These are phyloP conservation scores for Fusarium verrucosum DNA, from an alignment of 2,329 filamentous ascomycete species.

Conservation along the genomic window DNA sequence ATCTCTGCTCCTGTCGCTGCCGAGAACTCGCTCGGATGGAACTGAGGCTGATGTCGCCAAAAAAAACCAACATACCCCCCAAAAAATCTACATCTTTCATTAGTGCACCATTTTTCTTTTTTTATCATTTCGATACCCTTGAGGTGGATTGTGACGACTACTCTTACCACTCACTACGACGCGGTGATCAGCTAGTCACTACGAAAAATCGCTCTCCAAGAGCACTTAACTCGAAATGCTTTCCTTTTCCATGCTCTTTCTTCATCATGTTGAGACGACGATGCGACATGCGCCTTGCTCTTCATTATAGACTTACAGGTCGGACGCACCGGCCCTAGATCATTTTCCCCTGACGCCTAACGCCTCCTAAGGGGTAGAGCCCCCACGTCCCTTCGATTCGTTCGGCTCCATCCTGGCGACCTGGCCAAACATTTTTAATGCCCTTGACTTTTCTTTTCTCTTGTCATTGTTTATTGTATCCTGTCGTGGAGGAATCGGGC, in stretches of 20 bases:
- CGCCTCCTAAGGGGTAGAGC: conserved; percentile 44
- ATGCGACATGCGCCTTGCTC: conserved; percentile 36
- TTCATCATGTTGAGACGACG: conserved; percentile 37
- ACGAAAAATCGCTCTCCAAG: conserved; percentile 22
- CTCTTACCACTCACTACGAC: conserved; percentile 36
- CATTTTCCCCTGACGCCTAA: conserved; percentile 34
- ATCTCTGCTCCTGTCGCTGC: conserved; percentile 92
- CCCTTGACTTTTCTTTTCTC: conserved; percentile 34
- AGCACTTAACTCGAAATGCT: conserved; percentile 40
- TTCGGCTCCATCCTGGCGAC: conserved; percentile 45
- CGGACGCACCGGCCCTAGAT: conserved; percentile 32
- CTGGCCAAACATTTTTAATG: conserved; percentile 42
- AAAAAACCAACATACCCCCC: conserved; percentile 15
- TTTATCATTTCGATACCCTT: conserved; percentile 50
- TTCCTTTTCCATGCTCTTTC: conserved; percentile 32
- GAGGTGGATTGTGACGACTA: conserved; percentile 43
- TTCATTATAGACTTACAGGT: conserved; percentile 44
- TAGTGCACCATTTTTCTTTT: conserved; percentile 40
- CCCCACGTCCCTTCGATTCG: conserved; percentile 36
- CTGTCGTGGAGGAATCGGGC: conserved; percentile 21
- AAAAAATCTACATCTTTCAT: conserved; percentile 35
- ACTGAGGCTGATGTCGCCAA: conserved; percentile 59
- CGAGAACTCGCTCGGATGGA: conserved; percentile 96
- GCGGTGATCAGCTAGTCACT: conserved; percentile 25
- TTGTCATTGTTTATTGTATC: conserved; percentile 38